Base-by-base conservation (phyloP, 169 alveolate species). In the Plasmodium inui region DNA sequence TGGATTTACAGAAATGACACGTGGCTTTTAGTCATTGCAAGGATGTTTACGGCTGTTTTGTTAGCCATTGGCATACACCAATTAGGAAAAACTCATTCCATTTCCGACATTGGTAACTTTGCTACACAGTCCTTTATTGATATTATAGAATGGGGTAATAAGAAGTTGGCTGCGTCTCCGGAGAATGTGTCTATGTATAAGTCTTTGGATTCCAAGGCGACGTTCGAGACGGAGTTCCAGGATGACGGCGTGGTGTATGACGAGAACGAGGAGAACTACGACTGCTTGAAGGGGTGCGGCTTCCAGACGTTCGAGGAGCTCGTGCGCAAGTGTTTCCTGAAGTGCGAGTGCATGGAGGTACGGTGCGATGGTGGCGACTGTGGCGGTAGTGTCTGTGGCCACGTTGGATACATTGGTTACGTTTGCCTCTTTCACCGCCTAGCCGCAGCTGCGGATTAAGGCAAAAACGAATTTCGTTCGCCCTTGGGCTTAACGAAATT, bases 121-220 rank as follows among this genome's bases (percentile, higher is more conserved):
- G 98, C 98, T 28, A 96, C 94, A 32, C 98, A 97, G 81, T 97
- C 98, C 39, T 97, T 96, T 92, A 61, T 97, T 83, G 98, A 97
- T 83, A 96, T 96, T 22, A 82, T 97, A 26, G 98, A 97, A 57
- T 97, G 98, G 98, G 98, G 98, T 32, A 96, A 96, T 93, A 94
- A 97, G 72, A 97, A 97, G 92, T 89, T 96, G 55, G 92, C 96
- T 30, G 97, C 96, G 1, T 72, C 92, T n/a, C 96, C 95, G 10
- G 84, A 53, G 70, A 93, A 46, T 95, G 82, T 76, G 71, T 95
- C 82, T 3, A 95, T 96, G 92, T 96, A 95, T 71, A 96, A 96
- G 67, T 91, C 96, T 41, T 84, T 96, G 19, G 86, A 93, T 22
- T 82, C 96, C 94, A 94, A 96, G 76, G 91, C 97, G 73, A 83